Evolutionary conservation across 345 rosid species (phyloP).

Genomic region (Corchorus capsularis): DNA sequence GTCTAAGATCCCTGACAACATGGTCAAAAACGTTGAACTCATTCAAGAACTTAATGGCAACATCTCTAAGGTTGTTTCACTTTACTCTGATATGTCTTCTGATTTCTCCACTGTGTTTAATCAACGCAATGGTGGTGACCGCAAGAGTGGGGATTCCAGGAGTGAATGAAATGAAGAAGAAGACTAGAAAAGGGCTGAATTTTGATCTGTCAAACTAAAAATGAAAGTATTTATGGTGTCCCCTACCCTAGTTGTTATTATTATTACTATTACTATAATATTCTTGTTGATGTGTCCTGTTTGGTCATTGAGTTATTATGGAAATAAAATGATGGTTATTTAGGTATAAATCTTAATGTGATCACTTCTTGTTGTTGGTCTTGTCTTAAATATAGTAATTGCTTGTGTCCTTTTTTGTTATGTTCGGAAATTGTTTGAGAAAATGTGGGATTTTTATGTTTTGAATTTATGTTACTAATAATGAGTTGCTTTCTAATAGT

Average conservation of each 20-base stretch:
- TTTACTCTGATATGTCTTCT: constrained; percentile 65
- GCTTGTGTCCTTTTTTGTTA: background rate
- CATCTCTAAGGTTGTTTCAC: constrained; percentile 71
- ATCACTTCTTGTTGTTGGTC: constrained; percentile 2
- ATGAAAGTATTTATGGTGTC: background rate
- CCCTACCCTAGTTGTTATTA: too few species aligned
- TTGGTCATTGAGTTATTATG: background rate
- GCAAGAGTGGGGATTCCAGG: background rate
- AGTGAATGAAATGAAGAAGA: constrained; percentile 19
- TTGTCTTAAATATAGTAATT: background rate
- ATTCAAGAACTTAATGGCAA: constrained; percentile 91
- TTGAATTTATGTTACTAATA: background rate
- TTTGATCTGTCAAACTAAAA: background rate
- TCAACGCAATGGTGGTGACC: background rate
- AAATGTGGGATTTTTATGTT: background rate
- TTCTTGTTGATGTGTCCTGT: background rate
- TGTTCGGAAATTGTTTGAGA: background rate
- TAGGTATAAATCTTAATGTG: background rate
- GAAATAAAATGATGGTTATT: constrained; percentile 4
- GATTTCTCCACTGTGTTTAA: constrained; percentile 51
- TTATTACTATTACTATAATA: background rate
- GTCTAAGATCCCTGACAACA: constrained; percentile 68
- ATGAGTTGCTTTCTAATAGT: background rate
- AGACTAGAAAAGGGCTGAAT: constrained; percentile 28
- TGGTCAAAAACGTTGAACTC: constrained; percentile 87